These are phyloP conservation scores for Pulveroboletus frians DNA, from an alignment of 768 basidiomycete genomes.

Conservation along the genomic window DNA sequence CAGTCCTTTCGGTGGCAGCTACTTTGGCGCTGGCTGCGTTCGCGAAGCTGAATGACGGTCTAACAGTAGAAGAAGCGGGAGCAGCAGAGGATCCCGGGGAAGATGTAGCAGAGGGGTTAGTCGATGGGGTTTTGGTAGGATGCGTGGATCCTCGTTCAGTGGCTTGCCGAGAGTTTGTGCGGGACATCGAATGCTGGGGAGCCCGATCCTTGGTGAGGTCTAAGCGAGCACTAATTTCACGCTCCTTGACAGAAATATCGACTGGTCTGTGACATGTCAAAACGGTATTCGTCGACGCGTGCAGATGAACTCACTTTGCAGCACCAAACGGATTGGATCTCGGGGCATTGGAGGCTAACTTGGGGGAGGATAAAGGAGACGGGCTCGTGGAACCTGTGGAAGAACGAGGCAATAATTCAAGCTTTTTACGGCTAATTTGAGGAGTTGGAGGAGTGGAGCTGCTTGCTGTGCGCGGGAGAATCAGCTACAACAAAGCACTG, in stretches of 20 bases:
- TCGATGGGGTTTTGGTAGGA: conserved; percentile 31
- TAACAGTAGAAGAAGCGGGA: conserved; percentile 43
- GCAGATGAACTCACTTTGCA: conserved; percentile 53
- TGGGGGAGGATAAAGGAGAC: conserved; percentile 76
- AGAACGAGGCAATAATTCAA: conserved; percentile 82
- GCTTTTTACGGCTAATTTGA: conserved; percentile 69
- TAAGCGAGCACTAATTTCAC: conserved; percentile 64
- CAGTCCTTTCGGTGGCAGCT: conserved; percentile 11
- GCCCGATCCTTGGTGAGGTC: conserved; percentile 36
- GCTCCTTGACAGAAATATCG: conserved; percentile 73
- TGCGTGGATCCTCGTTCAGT: conserved; percentile 39
- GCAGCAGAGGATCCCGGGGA: conserved; percentile 23
- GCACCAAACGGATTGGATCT: conserved; percentile 81
- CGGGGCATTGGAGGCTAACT: conserved; percentile 48
- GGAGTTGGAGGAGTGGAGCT: conserved; percentile 79
- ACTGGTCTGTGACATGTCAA: conserved; percentile 58
- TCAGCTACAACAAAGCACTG: conserved; percentile 9
- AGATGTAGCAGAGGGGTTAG: conserved; percentile 13
- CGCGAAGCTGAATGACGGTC: conserved; percentile 78
- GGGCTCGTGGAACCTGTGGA: conserved; percentile 59
- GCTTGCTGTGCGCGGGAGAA: conserved; percentile 40
- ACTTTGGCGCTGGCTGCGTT: conserved; percentile 52
- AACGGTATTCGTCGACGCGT: not conserved
- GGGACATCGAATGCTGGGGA: conserved; percentile 39
- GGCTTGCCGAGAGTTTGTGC: conserved; percentile 44